Percentiles rank a stretch among this genome's conserved stretches.
Conservation (phyloP, 805 yeast species). For the Limtongozyma cylindracea region DNA sequence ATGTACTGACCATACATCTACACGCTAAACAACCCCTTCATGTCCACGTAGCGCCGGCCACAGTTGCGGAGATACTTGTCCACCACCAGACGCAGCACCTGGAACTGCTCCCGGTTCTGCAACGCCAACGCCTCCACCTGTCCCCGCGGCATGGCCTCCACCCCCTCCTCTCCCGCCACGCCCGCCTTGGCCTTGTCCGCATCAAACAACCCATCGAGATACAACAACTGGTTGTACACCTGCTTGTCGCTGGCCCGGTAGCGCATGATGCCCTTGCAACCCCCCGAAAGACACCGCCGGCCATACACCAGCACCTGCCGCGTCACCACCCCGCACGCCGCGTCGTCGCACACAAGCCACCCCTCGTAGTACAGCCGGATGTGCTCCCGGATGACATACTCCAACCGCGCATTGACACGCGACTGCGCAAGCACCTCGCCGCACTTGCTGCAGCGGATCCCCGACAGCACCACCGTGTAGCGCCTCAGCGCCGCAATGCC, state of each 20-base stretch:
- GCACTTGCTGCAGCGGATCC: conserved; percentile 49
- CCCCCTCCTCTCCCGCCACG: conserved; percentile 23
- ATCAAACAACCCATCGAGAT: conserved; percentile 59
- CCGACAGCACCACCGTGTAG: conserved; percentile 37
- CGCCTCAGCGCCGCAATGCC: conserved; percentile 46
- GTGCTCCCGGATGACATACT: conserved; percentile 38
- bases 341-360: conserved; percentile 66
- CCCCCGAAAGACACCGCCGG: conserved; percentile 48
- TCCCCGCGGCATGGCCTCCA: conserved; percentile 14
- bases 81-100: conserved; percentile 26
- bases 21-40: conserved; percentile 55
- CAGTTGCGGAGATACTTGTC: conserved; percentile 53
- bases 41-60: conserved; percentile 76
- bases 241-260: conserved; percentile 56
- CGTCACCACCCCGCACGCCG: conserved; percentile 55
- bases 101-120: conserved; percentile 46
- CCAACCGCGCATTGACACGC: conserved; percentile 47
- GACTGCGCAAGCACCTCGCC: conserved; percentile 20
- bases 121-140: conserved; percentile 54
- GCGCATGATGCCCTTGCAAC: conserved; percentile 63
- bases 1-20: conserved; percentile 6
- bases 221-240: conserved; percentile 67
- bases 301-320: conserved; percentile 83
- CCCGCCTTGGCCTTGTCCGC: conserved; percentile 46
- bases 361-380: conserved; percentile 68